Percentiles rank a stretch among this genome's conserved stretches.
These are phyloP conservation scores for Fusarium beomiforme DNA, from an alignment of 2,329 filamentous ascomycete species.

Conservation along the genomic window DNA sequence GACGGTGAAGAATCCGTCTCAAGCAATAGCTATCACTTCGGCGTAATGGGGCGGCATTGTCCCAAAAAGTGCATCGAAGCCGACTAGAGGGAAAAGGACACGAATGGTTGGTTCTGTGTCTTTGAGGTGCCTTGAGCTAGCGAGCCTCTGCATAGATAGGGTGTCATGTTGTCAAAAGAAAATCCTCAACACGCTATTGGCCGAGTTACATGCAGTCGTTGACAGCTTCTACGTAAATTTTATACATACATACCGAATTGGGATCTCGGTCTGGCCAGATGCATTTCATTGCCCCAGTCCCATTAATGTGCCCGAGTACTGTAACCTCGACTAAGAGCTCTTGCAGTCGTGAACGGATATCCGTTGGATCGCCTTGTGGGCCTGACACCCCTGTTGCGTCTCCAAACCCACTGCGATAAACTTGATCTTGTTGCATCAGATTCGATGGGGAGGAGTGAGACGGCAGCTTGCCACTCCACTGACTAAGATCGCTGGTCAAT, in stretches of 20 bases:
- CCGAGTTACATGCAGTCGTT: background rate
- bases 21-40: background rate
- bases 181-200: slow-evolving; percentile 15
- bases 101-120: background rate
- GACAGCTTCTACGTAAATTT: slow-evolving; percentile 25
- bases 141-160: background rate
- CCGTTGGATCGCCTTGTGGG: background rate
- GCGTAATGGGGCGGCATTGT: background rate
- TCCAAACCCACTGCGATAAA: slow-evolving; percentile 1
- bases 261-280: slow-evolving; percentile 37
- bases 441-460: background rate
- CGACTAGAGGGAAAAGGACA: background rate
- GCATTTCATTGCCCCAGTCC: slow-evolving; percentile 20
- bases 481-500: background rate
- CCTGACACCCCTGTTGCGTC: slow-evolving; percentile 14
- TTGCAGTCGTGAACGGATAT: background rate
- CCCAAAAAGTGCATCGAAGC: background rate
- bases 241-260: slow-evolving; percentile 15
- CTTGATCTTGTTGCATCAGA: slow-evolving; percentile 6
- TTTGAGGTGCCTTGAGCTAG: background rate
- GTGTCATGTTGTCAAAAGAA: slow-evolving; percentile 6
- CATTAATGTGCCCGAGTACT: background rate
- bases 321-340: background rate
- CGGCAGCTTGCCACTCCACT: background rate
- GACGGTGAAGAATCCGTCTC: background rate